These are phyloP conservation scores for Cadophora luteo-olivacea DNA, from an alignment of 2,329 filamentous ascomycete species.

Conservation along the genomic window DNA sequence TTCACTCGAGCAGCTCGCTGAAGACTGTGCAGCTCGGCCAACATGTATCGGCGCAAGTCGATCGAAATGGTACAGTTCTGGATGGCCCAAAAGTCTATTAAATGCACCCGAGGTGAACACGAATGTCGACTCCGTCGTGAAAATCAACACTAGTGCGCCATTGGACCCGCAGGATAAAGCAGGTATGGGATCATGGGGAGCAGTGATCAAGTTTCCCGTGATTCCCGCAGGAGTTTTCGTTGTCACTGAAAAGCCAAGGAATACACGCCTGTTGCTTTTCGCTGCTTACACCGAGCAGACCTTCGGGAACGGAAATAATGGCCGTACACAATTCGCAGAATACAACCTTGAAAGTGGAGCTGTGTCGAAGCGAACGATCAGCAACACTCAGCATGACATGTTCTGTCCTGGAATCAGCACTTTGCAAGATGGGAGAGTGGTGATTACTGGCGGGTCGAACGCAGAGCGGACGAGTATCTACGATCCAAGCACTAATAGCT, in stretches of 20 bases:
- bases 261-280: conserved; percentile 28
- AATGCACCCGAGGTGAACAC: neutral
- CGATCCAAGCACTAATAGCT: conserved; percentile 3
- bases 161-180: neutral
- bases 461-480: conserved; percentile 5
- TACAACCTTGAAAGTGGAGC: conserved; percentile 42
- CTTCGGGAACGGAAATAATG: conserved; percentile 28
- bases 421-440: neutral
- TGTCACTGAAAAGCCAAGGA: conserved; percentile 22
- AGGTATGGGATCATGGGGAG: conserved; percentile 27
- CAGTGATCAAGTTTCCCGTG: conserved; percentile 33
- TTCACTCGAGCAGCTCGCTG: conserved; percentile 1
- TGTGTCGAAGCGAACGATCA: conserved; percentile 41
- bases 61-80: neutral
- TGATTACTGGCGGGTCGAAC: conserved; percentile 7
- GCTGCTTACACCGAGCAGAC: conserved; percentile 23
- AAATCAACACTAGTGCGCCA: neutral
- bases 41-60: conserved; percentile 4
- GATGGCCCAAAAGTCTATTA: neutral
- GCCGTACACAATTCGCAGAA: conserved; percentile 44
- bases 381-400: conserved; percentile 51
- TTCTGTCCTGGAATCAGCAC: conserved; percentile 17
- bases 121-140: neutral
- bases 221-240: conserved; percentile 32
- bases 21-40: neutral